These are phyloP conservation scores for Boechera divaricarpa DNA, from an alignment of 345 rosid species.

Conservation along the genomic window DNA sequence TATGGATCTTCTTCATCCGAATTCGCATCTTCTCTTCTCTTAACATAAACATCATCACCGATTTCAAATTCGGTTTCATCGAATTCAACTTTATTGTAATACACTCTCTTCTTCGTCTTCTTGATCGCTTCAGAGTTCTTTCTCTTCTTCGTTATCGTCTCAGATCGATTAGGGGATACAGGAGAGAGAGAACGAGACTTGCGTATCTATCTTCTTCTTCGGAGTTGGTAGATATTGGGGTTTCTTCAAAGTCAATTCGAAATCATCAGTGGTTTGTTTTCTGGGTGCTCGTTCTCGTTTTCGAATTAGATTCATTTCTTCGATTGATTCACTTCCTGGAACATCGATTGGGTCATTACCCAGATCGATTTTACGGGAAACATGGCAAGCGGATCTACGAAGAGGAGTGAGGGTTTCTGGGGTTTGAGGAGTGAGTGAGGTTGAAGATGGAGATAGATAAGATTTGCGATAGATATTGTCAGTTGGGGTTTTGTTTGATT, in stretches of 20 bases:
- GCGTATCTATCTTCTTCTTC: conserved; percentile 30
- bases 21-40: conserved; percentile 74
- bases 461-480: conserved; percentile 28
- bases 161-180: conserved; percentile 52
- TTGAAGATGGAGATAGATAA: conserved; percentile 42
- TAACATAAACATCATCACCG: conserved; percentile 85
- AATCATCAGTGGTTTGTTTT: conserved; percentile 2
- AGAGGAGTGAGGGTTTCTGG: conserved; percentile 52
- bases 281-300: conserved; percentile 31
- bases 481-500: conserved; percentile 38
- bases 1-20: conserved; percentile 77
- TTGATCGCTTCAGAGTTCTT: conserved; percentile 32
- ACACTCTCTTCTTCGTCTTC: conserved; percentile 61
- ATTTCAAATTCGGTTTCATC: conserved; percentile 76
- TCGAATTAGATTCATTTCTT: conserved; percentile 32
- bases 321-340: conserved; percentile 23
- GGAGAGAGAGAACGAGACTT: conserved; percentile 59
- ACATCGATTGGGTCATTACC: conserved; percentile 18
- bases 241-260: no score
- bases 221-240: background rate
- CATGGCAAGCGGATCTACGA: conserved; percentile 61
- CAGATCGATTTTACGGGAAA: conserved; percentile 40
- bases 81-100: conserved; percentile 68
- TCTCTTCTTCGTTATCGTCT: conserved; percentile 44
- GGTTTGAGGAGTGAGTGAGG: conserved; percentile 54